A percentile compares a stretch with the other conserved stretches of the same genome.
Conservation (phyloP, 2,329 filamentous ascomycete genomes). For the Colletotrichum tabaci region DNA sequence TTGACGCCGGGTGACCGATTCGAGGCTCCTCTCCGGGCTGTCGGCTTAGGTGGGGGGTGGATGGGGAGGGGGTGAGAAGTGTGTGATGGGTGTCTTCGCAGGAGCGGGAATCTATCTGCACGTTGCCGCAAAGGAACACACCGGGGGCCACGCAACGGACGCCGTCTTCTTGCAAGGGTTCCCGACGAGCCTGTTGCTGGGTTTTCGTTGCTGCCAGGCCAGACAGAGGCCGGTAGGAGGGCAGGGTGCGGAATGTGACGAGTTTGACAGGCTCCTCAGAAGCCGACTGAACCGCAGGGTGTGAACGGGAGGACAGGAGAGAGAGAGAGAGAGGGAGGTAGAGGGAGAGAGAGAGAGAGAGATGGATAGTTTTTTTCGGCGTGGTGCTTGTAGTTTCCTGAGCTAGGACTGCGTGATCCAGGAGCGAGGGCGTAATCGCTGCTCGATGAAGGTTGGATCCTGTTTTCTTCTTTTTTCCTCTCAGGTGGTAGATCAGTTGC, state of each 20-base stretch:
- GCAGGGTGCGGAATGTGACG: slow-evolving; percentile 38
- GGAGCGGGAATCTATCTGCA: slow-evolving; percentile 44
- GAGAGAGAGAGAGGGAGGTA: too few relatives aligned
- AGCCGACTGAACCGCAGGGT: slow-evolving; percentile 34
- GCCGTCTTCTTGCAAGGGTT: slow-evolving; percentile 36
- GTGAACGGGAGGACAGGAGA: background rate
- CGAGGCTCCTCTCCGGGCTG: slow-evolving; percentile 41
- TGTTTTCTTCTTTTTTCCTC: too few relatives aligned
- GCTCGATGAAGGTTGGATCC: too few relatives aligned
- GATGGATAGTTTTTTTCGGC: too few relatives aligned
- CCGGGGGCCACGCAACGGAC: slow-evolving; percentile 35
- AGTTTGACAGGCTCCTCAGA: slow-evolving; percentile 25
- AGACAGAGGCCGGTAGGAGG: background rate
- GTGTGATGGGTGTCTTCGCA: slow-evolving; percentile 17
- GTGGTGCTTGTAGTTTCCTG: too few relatives aligned
- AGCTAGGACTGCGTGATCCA: too few relatives aligned
- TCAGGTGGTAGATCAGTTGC: too few relatives aligned
- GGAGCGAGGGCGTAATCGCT: too few relatives aligned
- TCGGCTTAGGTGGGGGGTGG: slow-evolving; percentile 42
- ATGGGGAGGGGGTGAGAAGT: slow-evolving; percentile 23
- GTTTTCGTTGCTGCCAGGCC: slow-evolving; percentile 1
- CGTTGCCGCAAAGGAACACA: slow-evolving; percentile 44
- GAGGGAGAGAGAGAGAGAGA: too few relatives aligned
- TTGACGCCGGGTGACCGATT: slow-evolving; percentile 36
- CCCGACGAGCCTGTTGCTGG: background rate